These are phyloP conservation scores for Claviceps citrina DNA, from an alignment of 2,329 filamentous ascomycete species.

Conservation along the genomic window DNA sequence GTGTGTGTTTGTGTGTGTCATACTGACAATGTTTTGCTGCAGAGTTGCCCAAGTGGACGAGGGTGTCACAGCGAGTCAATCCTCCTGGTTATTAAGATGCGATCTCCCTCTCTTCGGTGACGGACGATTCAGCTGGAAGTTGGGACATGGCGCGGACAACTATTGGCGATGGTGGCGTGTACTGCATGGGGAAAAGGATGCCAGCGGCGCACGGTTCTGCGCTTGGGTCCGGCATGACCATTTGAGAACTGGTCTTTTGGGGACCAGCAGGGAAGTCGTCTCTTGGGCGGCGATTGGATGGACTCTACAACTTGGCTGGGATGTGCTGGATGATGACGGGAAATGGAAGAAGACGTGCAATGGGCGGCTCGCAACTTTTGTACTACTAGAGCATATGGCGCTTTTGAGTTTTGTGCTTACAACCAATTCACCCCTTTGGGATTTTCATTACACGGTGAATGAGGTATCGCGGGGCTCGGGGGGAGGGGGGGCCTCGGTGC, in stretches of 20 bases:
- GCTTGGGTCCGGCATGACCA: too few relatives aligned
- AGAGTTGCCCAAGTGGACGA: slow-evolving; percentile 87
- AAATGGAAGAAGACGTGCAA: neutral
- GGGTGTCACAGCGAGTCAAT: slow-evolving; percentile 84
- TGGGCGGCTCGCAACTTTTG: neutral
- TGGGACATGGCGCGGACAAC: too few relatives aligned
- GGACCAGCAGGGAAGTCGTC: too few relatives aligned
- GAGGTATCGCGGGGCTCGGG: neutral
- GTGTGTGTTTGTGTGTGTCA: neutral
- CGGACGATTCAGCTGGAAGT: neutral
- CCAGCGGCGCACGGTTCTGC: too few relatives aligned
- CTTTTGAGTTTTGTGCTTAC: neutral
- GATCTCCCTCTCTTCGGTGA: neutral
- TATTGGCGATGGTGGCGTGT: too few relatives aligned
- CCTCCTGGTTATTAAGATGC: slow-evolving; percentile 69
- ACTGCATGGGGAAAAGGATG: too few relatives aligned
- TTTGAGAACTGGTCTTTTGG: too few relatives aligned
- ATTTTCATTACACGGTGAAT: neutral
- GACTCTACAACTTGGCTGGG: too few relatives aligned
- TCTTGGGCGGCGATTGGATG: too few relatives aligned
- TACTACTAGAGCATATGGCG: neutral
- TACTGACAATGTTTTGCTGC: slow-evolving; percentile 9
- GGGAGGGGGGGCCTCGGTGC: too few relatives aligned
- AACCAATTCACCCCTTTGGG: neutral
- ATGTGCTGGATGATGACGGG: too few relatives aligned